A percentile compares a stretch with the other conserved stretches of the same genome.
These are phyloP conservation scores for Inga leiocalycina DNA, from an alignment of 306 rosid species.

Conservation along the genomic window DNA sequence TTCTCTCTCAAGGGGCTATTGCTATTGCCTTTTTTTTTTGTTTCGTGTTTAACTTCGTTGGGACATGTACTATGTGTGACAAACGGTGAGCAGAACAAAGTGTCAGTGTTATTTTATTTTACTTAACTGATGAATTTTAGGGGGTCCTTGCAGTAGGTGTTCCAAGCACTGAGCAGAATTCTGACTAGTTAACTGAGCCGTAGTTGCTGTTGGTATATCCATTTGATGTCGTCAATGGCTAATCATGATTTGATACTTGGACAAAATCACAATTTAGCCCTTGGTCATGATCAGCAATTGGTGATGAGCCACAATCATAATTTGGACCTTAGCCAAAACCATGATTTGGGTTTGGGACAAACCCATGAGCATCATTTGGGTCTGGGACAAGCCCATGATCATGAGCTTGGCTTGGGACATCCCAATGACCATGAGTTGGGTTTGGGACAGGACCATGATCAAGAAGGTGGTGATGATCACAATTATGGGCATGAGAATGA, in stretches of 20 bases:
- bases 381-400: conserved; percentile 52
- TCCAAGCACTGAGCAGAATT: conserved; percentile 20
- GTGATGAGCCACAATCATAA: conserved; percentile 63
- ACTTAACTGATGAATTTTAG: conserved; percentile 30
- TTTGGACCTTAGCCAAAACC: conserved; percentile 61
- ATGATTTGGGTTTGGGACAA: conserved; percentile 62
- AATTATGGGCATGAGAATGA: conserved; percentile 61
- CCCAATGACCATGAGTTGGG: conserved; percentile 56
- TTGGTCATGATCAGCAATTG: conserved; percentile 72
- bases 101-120: conserved; percentile 20
- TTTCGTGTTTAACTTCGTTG: conserved; percentile 15
- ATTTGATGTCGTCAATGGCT: conserved; percentile 55
- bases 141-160: conserved; percentile 45
- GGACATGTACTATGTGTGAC: conserved; percentile 21
- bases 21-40: background rate
- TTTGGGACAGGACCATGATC: conserved; percentile 61
- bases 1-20: background rate
- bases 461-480: conserved; percentile 56
- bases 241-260: conserved; percentile 79
- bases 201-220: conserved; percentile 14
- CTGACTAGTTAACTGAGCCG: conserved; percentile 35
- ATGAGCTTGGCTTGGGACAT: conserved; percentile 56
- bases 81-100: conserved; percentile 21
- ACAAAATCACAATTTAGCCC: conserved; percentile 63
- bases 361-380: conserved; percentile 55